Percentiles rank a stretch among this genome's conserved stretches.
Conservation (phyloP, 2,329 filamentous ascomycete species). For the Xylaria sp. region DNA sequence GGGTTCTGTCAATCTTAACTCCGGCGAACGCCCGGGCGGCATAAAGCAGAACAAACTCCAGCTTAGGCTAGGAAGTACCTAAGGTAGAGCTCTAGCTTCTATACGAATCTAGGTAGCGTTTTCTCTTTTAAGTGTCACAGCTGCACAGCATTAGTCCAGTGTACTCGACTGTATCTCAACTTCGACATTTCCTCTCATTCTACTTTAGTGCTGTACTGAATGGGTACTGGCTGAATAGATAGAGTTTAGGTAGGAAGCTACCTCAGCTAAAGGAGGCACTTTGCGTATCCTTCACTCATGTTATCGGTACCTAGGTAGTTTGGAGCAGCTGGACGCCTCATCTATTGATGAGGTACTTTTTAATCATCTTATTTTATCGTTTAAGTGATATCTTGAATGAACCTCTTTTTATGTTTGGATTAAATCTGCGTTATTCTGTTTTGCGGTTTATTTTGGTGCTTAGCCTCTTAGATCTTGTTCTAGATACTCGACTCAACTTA, state of each 20-base stretch:
- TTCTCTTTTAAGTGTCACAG: background rate
- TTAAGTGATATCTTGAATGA: background rate
- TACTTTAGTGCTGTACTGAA: too few species aligned
- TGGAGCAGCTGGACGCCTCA: too few species aligned
- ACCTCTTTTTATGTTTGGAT: background rate
- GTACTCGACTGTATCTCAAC: too few species aligned
- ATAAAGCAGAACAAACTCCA: background rate
- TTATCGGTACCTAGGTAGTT: too few species aligned
- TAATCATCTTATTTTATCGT: background rate
- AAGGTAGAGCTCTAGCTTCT: too few species aligned
- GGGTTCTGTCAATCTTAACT: constrained; percentile 34
- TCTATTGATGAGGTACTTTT: too few species aligned
- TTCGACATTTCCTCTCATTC: too few species aligned
- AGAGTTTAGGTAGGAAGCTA: too few species aligned
- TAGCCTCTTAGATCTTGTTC: background rate
- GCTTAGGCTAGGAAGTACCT: background rate
- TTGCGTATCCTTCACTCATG: too few species aligned
- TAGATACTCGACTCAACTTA: background rate
- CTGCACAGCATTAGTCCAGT: background rate
- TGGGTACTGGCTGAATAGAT: too few species aligned
- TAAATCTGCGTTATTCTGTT: background rate
- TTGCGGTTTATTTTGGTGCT: background rate
- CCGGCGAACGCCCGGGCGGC: constrained; percentile 18
- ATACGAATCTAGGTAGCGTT: background rate
- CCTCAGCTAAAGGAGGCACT: too few species aligned